phyloP scores from a whole-genome alignment of 2,329 filamentous ascomycete species.

The Chaetomiaceae sp. region DNA sequence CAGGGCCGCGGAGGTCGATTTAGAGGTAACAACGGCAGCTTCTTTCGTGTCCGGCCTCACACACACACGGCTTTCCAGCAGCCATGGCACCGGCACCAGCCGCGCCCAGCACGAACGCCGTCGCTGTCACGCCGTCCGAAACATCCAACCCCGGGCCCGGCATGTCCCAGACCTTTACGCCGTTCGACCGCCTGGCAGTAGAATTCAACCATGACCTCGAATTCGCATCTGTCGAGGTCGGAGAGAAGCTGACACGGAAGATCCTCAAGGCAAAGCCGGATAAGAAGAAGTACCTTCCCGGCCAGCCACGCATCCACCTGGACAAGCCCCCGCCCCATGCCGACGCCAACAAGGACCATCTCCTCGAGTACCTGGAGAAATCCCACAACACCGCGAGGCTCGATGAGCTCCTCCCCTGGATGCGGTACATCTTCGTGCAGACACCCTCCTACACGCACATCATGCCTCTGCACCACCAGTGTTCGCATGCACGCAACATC shows the following conservation, averaged over 20 bases:
- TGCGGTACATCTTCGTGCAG: conserved; percentile 31
- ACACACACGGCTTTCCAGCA: too few relatives aligned
- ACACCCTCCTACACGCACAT: conserved; percentile 30
- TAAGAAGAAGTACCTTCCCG: conserved; percentile 23
- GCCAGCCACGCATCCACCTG: conserved; percentile 28
- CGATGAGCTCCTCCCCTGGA: conserved; percentile 25
- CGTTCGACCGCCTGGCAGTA: conserved; percentile 10
- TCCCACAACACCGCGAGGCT: conserved; percentile 23
- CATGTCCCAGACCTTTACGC: background rate
- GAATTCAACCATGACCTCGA: conserved; percentile 20
- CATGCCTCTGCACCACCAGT: conserved; percentile 37
- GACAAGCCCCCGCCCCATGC: background rate
- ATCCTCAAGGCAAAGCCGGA: conserved; percentile 14
- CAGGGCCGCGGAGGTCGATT: too few relatives aligned
- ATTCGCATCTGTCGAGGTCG: background rate
- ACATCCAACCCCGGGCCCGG: background rate
- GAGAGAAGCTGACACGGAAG: conserved; percentile 4
- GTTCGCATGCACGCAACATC: conserved; percentile 35
- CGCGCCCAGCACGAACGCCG: background rate
- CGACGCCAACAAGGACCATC: conserved; percentile 5
- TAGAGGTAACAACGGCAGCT: too few relatives aligned
- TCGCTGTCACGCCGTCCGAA: background rate
- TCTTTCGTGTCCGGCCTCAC: too few relatives aligned
- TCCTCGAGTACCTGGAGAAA: conserved; percentile 22
- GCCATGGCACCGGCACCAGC: too few relatives aligned